Evolutionary conservation across 1,284 basidiomycete species (phyloP).

Genomic region (Cutaneotrichosporon sp.): DNA sequence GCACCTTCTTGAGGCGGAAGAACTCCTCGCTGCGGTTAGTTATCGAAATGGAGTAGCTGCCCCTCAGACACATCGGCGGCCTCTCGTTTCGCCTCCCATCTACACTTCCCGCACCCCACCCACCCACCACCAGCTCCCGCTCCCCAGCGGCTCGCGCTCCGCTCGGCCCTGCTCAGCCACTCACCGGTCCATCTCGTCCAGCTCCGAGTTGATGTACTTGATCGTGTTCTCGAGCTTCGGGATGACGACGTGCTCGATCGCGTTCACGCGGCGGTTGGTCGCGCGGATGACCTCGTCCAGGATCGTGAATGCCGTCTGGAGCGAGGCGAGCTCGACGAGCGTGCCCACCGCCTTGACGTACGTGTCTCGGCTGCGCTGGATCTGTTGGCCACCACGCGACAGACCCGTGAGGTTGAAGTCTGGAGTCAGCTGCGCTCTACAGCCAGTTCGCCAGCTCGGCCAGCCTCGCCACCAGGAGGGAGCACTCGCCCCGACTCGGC

Average conservation of each 20-base stretch:
- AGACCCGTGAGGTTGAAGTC: conserved; percentile 99
- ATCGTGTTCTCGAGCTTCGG: conserved; percentile 96
- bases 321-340: conserved; percentile 92
- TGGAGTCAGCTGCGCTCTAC: conserved; percentile 48
- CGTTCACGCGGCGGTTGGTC: conserved; percentile 97
- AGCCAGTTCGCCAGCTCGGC: too few species aligned
- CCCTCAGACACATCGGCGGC: too few species aligned
- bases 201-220: conserved; percentile 92
- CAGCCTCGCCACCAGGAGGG: too few species aligned
- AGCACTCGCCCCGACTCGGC: too few species aligned
- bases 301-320: conserved; percentile 98
- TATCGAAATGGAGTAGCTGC: neutral
- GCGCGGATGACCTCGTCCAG: conserved; percentile 98
- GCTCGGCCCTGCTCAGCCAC: too few species aligned
- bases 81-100: too few species aligned
- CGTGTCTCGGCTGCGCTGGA: conserved; percentile 88
- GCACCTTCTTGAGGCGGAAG: conserved; percentile 94
- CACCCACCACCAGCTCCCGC: neutral
- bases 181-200: conserved; percentile 91
- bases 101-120: too few species aligned
- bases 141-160: too few species aligned
- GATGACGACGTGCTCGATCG: conserved; percentile 97
- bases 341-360: conserved; percentile 98
- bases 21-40: conserved; percentile 71
- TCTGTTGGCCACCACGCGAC: conserved; percentile 94